These are phyloP conservation scores for Saxophila tyrrhenica DNA, from an alignment of 495 filamentous ascomycete species.

Conservation along the genomic window DNA sequence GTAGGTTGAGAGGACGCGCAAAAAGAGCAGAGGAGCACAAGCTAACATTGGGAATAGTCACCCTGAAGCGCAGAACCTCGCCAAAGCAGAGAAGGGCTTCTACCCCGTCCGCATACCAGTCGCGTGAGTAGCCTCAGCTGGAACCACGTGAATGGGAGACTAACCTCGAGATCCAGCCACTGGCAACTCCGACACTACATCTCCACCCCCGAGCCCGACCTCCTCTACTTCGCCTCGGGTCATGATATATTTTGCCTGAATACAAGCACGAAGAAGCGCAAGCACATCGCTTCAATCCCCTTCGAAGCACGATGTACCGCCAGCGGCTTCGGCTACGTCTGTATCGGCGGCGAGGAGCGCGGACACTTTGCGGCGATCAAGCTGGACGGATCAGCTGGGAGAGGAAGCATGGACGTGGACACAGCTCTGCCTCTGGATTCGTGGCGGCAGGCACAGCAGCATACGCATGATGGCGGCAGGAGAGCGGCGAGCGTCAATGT, in stretches of 20 bases:
- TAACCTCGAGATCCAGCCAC: constrained; percentile 47
- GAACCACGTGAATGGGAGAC: not conserved
- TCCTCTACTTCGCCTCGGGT: constrained; percentile 72
- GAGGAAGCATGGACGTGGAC: constrained; percentile 40
- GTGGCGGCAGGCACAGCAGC: constrained; percentile 19
- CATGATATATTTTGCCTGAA: constrained; percentile 58
- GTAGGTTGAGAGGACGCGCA: constrained; percentile 9
- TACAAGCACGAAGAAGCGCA: constrained; percentile 55
- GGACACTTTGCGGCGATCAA: constrained; percentile 76
- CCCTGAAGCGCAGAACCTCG: constrained; percentile 47
- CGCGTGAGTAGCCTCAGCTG: constrained; percentile 41
- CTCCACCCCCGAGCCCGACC: constrained; percentile 60
- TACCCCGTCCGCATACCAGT: constrained; percentile 65
- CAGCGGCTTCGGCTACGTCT: constrained; percentile 76
- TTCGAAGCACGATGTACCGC: constrained; percentile 80
- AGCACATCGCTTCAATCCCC: constrained; percentile 63
- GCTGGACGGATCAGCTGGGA: constrained; percentile 38
- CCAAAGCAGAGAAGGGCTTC: constrained; percentile 55
- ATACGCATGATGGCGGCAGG: not conserved
- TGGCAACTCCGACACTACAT: constrained; percentile 87
- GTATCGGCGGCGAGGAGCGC: constrained; percentile 66
- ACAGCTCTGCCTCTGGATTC: constrained; percentile 47
- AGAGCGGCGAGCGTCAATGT: constrained; percentile 24
- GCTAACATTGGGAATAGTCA: too few relatives aligned
- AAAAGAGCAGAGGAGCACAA: too few relatives aligned